Evolutionary conservation across 768 basidiomycete genomes (phyloP).

Genomic region (Amanita polypyramis): DNA sequence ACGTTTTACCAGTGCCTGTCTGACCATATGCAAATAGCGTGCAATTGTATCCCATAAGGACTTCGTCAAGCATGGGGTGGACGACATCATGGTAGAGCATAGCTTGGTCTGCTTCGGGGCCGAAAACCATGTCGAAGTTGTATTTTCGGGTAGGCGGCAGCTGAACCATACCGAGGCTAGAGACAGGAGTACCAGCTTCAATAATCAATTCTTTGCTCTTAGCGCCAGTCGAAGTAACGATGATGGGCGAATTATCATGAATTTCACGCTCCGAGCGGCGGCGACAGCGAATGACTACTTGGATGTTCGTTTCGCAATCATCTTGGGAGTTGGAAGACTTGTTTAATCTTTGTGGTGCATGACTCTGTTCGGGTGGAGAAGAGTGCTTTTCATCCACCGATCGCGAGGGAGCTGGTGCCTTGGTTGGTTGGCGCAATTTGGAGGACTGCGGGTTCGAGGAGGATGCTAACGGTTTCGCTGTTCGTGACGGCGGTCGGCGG

Average conservation of each 20-base stretch:
- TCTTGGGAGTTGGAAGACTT: constrained; percentile 19
- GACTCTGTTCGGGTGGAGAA: constrained; percentile 5
- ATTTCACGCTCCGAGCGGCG: constrained; percentile 80
- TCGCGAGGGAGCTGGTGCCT: constrained; percentile 26
- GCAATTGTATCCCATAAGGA: constrained; percentile 94
- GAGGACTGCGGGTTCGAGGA: constrained; percentile 17
- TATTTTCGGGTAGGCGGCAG: constrained; percentile 79
- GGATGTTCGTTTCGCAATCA: constrained; percentile 76
- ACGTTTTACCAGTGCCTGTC: constrained; percentile 99
- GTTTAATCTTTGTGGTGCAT: constrained; percentile 13
- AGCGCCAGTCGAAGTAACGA: constrained; percentile 70
- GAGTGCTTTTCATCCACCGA: constrained; percentile 13
- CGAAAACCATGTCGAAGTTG: constrained; percentile 92
- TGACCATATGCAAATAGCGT: constrained; percentile 97
- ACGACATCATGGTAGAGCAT: constrained; percentile 93
- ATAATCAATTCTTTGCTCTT: constrained; percentile 70
- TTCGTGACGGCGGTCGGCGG: constrained; percentile 46
- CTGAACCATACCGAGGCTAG: constrained; percentile 63
- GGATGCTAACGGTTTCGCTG: constrained; percentile 27
- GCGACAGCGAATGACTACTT: constrained; percentile 87
- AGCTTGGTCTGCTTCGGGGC: constrained; percentile 92
- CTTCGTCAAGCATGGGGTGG: constrained; percentile 84
- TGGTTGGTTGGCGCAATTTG: constrained; percentile 40
- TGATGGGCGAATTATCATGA: constrained; percentile 77
- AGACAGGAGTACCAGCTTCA: constrained; percentile 61